Conservation (phyloP, 192 early-diverging fungal species). For the Coemansia sp. region DNA sequence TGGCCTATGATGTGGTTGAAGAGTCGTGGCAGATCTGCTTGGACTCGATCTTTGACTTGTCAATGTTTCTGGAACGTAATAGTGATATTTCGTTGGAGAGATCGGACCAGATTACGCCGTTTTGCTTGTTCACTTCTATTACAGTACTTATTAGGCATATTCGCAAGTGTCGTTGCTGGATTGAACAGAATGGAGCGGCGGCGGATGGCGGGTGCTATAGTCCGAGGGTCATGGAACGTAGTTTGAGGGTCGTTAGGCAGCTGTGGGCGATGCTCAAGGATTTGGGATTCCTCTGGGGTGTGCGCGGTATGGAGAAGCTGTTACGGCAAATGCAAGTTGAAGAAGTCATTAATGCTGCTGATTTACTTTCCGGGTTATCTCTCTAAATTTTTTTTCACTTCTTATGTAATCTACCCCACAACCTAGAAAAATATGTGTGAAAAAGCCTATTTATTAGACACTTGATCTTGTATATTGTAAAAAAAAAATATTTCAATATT, state of each 20-base stretch:
- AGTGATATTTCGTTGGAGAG: conserved; percentile 47
- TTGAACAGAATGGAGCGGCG: neutral
- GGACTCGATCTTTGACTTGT: conserved; percentile 20
- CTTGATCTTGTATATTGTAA: no score
- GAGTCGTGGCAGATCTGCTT: conserved; percentile 49
- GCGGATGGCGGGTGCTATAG: neutral
- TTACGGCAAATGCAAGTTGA: conserved; percentile 49
- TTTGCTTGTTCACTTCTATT: conserved; percentile 41
- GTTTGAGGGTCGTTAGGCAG: conserved; percentile 16
- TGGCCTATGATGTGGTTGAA: conserved; percentile 40
- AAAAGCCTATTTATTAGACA: no score
- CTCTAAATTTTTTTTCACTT: conserved; percentile 6
- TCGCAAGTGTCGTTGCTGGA: conserved; percentile 33
- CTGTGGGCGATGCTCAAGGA: conserved; percentile 47
- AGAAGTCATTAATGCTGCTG: conserved; percentile 37
- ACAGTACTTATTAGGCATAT: conserved; percentile 50
- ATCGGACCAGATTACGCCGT: conserved; percentile 34
- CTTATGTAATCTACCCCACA: neutral
- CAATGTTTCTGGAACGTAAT: conserved; percentile 38
- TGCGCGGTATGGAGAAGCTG: conserved; percentile 40
- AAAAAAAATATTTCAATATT: no score
- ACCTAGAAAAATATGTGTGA: no score
- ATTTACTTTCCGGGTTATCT: conserved; percentile 28
- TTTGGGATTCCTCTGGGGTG: conserved; percentile 39
- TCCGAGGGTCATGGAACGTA: neutral